Conservation (phyloP, 768 basidiomycete species). For the Austroboletus eburneus region DNA sequence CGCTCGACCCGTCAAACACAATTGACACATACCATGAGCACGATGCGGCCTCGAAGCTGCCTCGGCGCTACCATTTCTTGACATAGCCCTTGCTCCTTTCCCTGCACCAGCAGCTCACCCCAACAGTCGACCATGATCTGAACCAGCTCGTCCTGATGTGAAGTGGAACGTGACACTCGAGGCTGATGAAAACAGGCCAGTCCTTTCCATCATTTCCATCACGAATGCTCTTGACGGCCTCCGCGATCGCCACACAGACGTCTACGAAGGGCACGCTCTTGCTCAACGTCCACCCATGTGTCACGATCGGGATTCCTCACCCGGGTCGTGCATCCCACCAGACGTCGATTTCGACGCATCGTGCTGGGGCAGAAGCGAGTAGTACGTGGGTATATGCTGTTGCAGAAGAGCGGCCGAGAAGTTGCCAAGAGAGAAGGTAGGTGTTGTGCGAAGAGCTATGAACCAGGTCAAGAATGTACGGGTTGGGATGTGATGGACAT, state of each 20-base stretch:
- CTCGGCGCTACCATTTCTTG: constrained; percentile 39
- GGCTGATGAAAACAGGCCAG: constrained; percentile 57
- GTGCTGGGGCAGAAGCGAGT: constrained; percentile 35
- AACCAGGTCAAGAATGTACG: background rate
- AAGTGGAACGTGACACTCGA: constrained; percentile 59
- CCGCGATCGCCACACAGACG: constrained; percentile 42
- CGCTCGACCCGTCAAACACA: background rate
- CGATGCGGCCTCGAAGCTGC: constrained; percentile 48
- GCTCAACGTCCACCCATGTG: constrained; percentile 58
- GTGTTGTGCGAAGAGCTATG: constrained; percentile 60
- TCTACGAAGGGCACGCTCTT: constrained; percentile 46
- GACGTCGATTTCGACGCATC: constrained; percentile 67
- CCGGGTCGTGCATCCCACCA: constrained; percentile 46
- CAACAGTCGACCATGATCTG: constrained; percentile 46
- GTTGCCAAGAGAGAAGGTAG: constrained; percentile 55
- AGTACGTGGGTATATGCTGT: constrained; percentile 54
- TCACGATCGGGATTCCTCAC: constrained; percentile 46
- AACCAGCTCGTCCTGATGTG: constrained; percentile 51
- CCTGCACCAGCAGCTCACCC: constrained; percentile 49
- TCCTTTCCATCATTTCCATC: constrained; percentile 25
- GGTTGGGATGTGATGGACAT: constrained; percentile 15
- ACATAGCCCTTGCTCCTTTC: constrained; percentile 4
- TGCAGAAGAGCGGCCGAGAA: constrained; percentile 51
- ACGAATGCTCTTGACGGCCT: constrained; percentile 16
- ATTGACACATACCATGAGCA: constrained; percentile 46